A percentile compares a stretch with the other conserved stretches of the same genome.
Conservation (phyloP, 805 yeast species). For the Sugiyamaella mastotermitis region DNA sequence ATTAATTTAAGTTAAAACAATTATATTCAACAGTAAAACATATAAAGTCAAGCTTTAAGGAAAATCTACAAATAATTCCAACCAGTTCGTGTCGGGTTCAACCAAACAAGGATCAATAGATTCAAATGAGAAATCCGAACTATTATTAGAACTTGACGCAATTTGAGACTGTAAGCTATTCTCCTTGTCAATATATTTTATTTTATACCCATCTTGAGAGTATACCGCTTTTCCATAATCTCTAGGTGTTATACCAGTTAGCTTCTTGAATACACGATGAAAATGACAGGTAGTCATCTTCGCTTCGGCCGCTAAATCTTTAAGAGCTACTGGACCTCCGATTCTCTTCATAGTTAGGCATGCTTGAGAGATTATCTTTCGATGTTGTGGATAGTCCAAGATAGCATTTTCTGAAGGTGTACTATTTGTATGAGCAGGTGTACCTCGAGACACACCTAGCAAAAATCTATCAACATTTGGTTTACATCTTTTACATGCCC, state of each 20-base stretch:
- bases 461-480: slow-evolving; percentile 30
- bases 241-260: slow-evolving; percentile 4
- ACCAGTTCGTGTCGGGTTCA: too few relatives aligned
- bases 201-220: too few relatives aligned
- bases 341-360: slow-evolving; percentile 3
- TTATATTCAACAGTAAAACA: too few relatives aligned
- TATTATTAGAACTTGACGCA: too few relatives aligned
- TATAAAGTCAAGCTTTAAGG: too few relatives aligned
- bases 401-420: not conserved
- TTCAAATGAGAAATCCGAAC: too few relatives aligned
- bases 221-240: slow-evolving; percentile 3
- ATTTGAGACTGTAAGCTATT: too few relatives aligned
- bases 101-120: too few relatives aligned
- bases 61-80: too few relatives aligned
- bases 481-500: slow-evolving; percentile 49
- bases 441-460: not conserved
- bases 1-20: too few relatives aligned
- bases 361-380: not conserved
- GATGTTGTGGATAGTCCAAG: slow-evolving; percentile 5
- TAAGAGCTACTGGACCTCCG: slow-evolving; percentile 3
- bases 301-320: slow-evolving; percentile 4
- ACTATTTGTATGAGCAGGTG: not conserved
- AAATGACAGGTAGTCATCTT: slow-evolving; percentile 4
- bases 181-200: too few relatives aligned
- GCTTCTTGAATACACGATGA: slow-evolving; percentile 5